Percentiles rank a stretch among this genome's conserved stretches.
Conservation (phyloP, 75 land plant species). For the Selaginella moellendorffii region DNA sequence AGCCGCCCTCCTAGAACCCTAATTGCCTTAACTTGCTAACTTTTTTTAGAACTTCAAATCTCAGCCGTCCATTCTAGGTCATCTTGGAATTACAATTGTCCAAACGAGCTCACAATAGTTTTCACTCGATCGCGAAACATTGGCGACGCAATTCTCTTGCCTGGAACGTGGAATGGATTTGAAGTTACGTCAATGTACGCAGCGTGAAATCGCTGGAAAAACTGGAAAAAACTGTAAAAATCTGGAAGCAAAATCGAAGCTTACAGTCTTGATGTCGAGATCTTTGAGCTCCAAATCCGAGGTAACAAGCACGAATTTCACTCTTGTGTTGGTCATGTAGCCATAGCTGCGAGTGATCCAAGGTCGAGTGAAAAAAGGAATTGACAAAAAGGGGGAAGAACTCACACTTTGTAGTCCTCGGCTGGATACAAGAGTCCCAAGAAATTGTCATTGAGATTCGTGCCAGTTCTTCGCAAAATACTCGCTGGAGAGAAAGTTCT, state of each 20-base stretch:
- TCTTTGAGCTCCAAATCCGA: conserved; percentile 89
- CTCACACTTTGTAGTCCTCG: conserved; percentile 97
- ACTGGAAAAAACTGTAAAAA: conserved; percentile 25
- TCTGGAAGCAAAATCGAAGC: conserved; percentile 11
- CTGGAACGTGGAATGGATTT: conserved; percentile 92
- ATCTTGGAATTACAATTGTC: too few relatives aligned
- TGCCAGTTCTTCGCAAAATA: conserved; percentile 72
- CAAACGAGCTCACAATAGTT: conserved; percentile 75
- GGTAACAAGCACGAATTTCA: conserved; percentile 85
- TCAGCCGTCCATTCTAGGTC: too few relatives aligned
- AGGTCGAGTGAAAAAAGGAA: too few relatives aligned
- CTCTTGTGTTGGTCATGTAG: conserved; percentile 90
- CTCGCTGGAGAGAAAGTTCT: conserved; percentile 39
- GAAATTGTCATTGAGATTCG: conserved; percentile 77
- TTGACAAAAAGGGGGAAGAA: background rate
- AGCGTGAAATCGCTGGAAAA: conserved; percentile 74
- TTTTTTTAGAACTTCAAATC: too few relatives aligned
- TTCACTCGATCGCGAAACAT: conserved; percentile 66
- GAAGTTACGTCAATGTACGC: conserved; percentile 88
- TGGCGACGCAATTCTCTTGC: conserved; percentile 70
- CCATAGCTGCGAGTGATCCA: conserved; percentile 51
- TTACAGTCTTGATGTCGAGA: conserved; percentile 85
- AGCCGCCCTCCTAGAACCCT: too few relatives aligned
- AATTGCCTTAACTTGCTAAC: too few relatives aligned
- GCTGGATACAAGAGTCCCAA: conserved; percentile 92